A percentile compares a stretch with the other conserved stretches of the same genome.
phyloP scores from a whole-genome alignment of 2,329 filamentous ascomycete species.

The Diaporthe sp. region DNA sequence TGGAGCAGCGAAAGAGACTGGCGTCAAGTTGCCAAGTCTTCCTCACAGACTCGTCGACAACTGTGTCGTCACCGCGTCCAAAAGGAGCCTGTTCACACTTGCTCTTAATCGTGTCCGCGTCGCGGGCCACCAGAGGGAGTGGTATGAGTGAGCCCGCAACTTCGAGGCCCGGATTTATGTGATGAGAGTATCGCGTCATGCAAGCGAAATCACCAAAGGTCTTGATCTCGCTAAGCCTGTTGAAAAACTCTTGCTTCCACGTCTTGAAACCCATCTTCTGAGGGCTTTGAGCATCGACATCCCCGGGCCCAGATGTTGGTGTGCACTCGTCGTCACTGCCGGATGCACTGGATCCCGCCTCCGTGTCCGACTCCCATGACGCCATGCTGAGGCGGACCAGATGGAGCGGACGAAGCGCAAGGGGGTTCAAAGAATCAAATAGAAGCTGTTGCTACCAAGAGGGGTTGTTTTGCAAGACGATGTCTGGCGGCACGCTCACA shows the following conservation, averaged over 20 bases:
- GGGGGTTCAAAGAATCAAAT: not conserved
- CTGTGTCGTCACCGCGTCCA: constrained; percentile 52
- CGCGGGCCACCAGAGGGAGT: constrained; percentile 45
- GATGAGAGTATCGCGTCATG: not conserved
- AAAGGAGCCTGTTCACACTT: constrained; percentile 51
- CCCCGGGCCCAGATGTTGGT: not conserved
- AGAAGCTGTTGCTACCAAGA: not conserved
- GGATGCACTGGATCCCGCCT: not conserved
- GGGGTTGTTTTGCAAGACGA: not conserved
- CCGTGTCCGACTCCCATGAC: not conserved
- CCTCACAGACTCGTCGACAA: constrained; percentile 50
- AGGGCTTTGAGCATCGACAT: not conserved
- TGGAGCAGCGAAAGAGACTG: constrained; percentile 52
- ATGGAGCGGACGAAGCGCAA: not conserved
- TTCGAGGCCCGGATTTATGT: constrained; percentile 47
- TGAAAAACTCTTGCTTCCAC: not conserved
- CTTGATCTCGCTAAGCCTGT: not conserved
- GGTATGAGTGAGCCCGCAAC: constrained; percentile 45
- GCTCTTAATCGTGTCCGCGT: constrained; percentile 46
- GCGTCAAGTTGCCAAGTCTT: constrained; percentile 56
- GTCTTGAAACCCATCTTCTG: not conserved
- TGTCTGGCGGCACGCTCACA: not conserved
- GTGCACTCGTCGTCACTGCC: not conserved
- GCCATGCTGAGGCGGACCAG: not conserved
- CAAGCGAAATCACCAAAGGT: constrained; percentile 22